Base-by-base conservation (phyloP, 2,329 filamentous ascomycete species). In the Colletotrichum cordylinicola region DNA sequence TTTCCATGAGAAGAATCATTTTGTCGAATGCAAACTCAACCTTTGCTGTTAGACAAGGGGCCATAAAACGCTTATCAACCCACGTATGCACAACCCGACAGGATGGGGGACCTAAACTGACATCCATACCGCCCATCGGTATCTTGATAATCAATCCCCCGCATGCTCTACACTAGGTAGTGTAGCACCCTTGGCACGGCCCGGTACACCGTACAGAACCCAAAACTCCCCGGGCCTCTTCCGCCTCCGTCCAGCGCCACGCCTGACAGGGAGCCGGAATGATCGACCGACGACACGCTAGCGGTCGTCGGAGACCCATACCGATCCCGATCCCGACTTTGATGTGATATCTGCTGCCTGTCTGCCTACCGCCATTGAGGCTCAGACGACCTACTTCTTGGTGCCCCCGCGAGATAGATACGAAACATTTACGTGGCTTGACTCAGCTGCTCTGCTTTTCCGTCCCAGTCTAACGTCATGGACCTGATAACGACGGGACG, bases 261-360 rank as follows among this genome's bases (percentile, higher is more conserved):
- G n/a, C n/a, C 21, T 29, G 64, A 21, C 64, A 75, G 58, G 21
- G 62, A 65, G 18, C 29, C 70, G 73, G 70, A 24, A 68, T 60
- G 27, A 21, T 27, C 35, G 43, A 58, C 73, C 73, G 73, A 75
- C 29, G 31, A 15, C 39, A 52, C 18, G 27, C 33, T 43, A 65
- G 21, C 31, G n/a, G 6, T n/a, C 1, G 61, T 64, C 61, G 61
- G 61, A 43, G 64, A 3, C 33, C 66, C 15, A 64, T 67, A 43
- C 73, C 73, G 73, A 75, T 75, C 64, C 73, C 73, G 69, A 73
- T 27, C 24, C 35, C 39, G 35, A 52, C 52, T 58, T 68, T 67
- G 61, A 61, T n/a, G 21, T 62, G 29, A 61, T 37, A 33, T 61
- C 35, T 62, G 35, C 56, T 24, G 52, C 18, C 52, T 56, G 58